Base-by-base conservation (phyloP, 495 filamentous ascomycete species). In the Aspergillus kassunensis region DNA sequence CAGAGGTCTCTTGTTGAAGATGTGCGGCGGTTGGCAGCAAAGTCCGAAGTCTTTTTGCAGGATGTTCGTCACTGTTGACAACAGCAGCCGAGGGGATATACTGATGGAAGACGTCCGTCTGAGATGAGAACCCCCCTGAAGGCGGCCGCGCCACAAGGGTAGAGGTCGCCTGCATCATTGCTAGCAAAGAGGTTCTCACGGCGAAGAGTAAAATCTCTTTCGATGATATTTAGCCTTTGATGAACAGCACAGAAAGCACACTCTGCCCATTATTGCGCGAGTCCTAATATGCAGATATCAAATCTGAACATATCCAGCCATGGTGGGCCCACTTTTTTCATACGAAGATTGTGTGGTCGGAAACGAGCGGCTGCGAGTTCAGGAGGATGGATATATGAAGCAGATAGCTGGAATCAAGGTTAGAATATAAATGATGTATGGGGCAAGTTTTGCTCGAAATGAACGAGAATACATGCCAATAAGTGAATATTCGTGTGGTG, bases 251-350 rank as follows among this genome's bases (percentile, higher is more conserved):
- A 35, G 34, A 30, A 46, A 13, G 24, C 12, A 29, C 29, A 9
- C 18, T 9, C 46, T 20, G 36, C 21, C 52, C 57, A 59, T 59
- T 41, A 37, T 45, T 42, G 31, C 27, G 24, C 24, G 31, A 16
- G 18, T 27, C 10, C 13, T 24, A 11, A 44, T 51, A 41, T 44
- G 49, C 8, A 23, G 27, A 43, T 53, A 54, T 59, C 53, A 57
- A 16, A 49, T 46, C 37, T 51, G 51, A 46, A 46, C 46, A 30
- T 45, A 37, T 55, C 35, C 37, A 54, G 51, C 44, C 62, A 61
- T 61, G 46, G 57, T 58, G 59, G 62, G 56, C 36, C 54, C 58
- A 47, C 33, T 53, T 18, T 53, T 16, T 52, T 57, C 45, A 56
- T 25, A 19, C 24, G 35, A 46, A 46, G 41, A 49, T 43, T 46